Evolutionary conservation across 495 filamentous ascomycete species (phyloP), one percentile per base, ranked within the genome.

Genomic region (Letharia columbiana): DNA sequence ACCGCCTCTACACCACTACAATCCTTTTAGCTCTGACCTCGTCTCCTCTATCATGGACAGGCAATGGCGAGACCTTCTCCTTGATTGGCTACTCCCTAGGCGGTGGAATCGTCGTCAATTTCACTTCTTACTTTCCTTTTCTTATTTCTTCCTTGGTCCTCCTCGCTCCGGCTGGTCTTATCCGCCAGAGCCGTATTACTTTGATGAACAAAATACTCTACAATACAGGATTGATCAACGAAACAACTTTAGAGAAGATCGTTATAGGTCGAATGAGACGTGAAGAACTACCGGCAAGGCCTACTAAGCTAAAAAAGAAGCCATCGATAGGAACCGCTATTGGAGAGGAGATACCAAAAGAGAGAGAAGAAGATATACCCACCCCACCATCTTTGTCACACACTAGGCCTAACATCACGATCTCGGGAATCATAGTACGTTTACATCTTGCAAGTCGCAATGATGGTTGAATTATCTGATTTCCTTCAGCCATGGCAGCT

Each of bases 31-130:
- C 83, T 17, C 78, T 95, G 31, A 77, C 84, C 28, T 91, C 90
- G 4, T 91, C 89, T 0, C 78, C 79, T 4, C 70, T 91, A n/a
- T 71, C 84, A 41, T 92, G 89, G 89, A 83, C 82, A 28, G 80
- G 75, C n/a, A 76, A 77, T 10, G 76, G 72, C 17, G 75, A 76
- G 3, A 76, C 75, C 17, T 91, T 96, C 76, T 81, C 81, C 23
- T 74, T 96, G 0, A 76, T 94, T 17, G 93, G 92, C 4, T 96
- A 95, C 76, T 91, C 88, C 1, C 81, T 98, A 1, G 91, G 92
- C 37, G 93, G 92, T 58, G 87, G 88, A 45, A 86, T 96, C 58
- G 80, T 83, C 15, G 86, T 86, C 13, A 79, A 84, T n/a, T 95
- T 96, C 70, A 85, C 89, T 2, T 79, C 81, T 12, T 80, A 83